Base-by-base conservation (phyloP, 805 yeast genomes). In the Candida sphagnicola region DNA sequence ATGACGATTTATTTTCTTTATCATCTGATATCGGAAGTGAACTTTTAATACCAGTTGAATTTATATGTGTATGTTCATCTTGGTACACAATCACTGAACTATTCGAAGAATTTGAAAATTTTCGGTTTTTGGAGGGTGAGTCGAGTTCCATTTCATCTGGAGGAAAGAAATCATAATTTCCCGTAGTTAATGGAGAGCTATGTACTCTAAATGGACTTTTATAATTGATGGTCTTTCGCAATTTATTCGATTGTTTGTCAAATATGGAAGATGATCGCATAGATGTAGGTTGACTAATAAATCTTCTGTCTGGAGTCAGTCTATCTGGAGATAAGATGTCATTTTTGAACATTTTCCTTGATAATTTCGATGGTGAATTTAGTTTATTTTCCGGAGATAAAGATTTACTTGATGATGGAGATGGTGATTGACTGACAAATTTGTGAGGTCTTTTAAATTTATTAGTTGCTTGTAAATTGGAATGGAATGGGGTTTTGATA, bases 361-460 rank as follows among this genome's bases (percentile, higher is more conserved):
- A 52, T 17, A 57, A 39, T 41, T 60, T 61, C 2, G 61, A 50
- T 4, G 67, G 62, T 5, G 63, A 52, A 39, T 51, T 46, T 28
- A 48, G 39, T 31, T 43, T 41, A 4, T 41, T 34, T 30, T 34
- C 26, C 18, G 45, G 31, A 16, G 47, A 13, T 29, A 39, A 33
- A 14, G 36, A n/a, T 35, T 45, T 44, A 33, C 40, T 47, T 18
- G 57, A 46, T 18, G 61, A 52, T 4, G 71, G 72, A 11, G 72
- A 65, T 4, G 74, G 74, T 13, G 67, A 58, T 44, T 68, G 72
- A 42, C 72, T 65, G 16, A 68, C 64, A 35, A 68, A 52, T 39
- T 62, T 59, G 46, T 67, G 74, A 1, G 74, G 74, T 24, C 74
- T 51, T 42, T 68, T 68, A 50, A 65, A 68, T 43, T 65, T 67